Conservation (phyloP, 345 rosid genomes). For the Psidium guajava region DNA sequence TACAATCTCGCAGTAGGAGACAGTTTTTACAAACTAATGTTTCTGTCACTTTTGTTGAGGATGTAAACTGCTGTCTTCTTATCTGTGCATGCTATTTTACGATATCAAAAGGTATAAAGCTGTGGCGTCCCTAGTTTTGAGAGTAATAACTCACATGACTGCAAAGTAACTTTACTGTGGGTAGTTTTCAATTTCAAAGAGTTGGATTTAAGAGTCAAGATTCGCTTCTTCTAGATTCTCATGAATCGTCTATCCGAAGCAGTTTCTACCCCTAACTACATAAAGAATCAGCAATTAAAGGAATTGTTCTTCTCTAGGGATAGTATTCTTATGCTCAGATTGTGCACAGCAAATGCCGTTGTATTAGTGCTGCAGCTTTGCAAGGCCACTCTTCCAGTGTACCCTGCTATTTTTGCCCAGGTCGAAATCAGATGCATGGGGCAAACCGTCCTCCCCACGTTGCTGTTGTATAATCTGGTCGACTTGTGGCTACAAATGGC, state of each 20-base stretch:
- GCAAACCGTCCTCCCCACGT: conserved; percentile 46
- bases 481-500: conserved; percentile 59
- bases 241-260: neutral
- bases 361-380: neutral
- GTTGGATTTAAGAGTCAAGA: neutral
- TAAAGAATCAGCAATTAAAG: neutral
- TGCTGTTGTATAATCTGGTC: conserved; percentile 41
- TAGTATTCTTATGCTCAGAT: neutral
- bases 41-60: neutral
- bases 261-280: neutral
- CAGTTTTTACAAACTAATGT: neutral
- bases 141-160: neutral
- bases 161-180: neutral
- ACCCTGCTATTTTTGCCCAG: conserved; percentile 11
- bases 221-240: neutral
- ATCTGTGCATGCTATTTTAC: neutral
- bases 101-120: neutral
- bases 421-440: conserved; percentile 82
- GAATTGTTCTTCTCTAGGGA: neutral
- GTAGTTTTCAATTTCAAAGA: neutral
- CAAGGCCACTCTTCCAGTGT: neutral
- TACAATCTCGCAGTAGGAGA: neutral
- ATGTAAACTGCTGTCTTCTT: neutral
- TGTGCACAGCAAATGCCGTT: neutral
- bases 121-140: neutral